Percentiles rank a stretch among this genome's conserved stretches.
These are phyloP conservation scores for Jamesozyma spencerorum DNA, from an alignment of 805 yeast genomes.

Conservation along the genomic window DNA sequence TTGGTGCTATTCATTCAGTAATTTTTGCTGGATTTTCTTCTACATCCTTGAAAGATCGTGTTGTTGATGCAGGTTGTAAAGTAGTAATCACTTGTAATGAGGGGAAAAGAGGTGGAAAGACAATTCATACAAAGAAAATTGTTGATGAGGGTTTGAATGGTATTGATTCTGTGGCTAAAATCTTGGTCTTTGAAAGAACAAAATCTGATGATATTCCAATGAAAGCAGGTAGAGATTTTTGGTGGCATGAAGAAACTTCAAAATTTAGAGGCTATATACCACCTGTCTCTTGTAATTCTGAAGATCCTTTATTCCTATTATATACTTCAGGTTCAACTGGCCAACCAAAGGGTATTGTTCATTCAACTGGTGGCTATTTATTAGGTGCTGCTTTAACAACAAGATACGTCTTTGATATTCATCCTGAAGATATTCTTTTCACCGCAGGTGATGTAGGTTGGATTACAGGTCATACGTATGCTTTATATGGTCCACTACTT, in stretches of 20 bases:
- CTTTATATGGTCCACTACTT: slow-evolving; percentile 84
- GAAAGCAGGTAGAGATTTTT: slow-evolving; percentile 73
- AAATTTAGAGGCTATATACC: slow-evolving; percentile 81
- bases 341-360: slow-evolving; percentile 96
- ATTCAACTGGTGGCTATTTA: slow-evolving; percentile 88
- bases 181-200: slow-evolving; percentile 82
- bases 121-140: slow-evolving; percentile 82
- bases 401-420: slow-evolving; percentile 87
- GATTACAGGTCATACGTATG: slow-evolving; percentile 98
- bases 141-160: slow-evolving; percentile 85
- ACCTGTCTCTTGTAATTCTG: slow-evolving; percentile 78
- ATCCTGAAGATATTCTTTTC: slow-evolving; percentile 76
- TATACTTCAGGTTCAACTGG: slow-evolving; percentile 99
- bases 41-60: slow-evolving; percentile 85
- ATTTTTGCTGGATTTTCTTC: slow-evolving; percentile 95
- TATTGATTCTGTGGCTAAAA: slow-evolving; percentile 69
- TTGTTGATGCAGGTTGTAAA: slow-evolving; percentile 75
- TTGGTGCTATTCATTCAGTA: slow-evolving; percentile 95
- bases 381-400: slow-evolving; percentile 89
- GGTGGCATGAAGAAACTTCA: slow-evolving; percentile 88
- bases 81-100: slow-evolving; percentile 92
- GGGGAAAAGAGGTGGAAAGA: slow-evolving; percentile 91
- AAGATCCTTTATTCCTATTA: slow-evolving; percentile 90
- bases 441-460: slow-evolving; percentile 99
- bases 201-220: slow-evolving; percentile 65